These are phyloP conservation scores for Fomitopsis serialis DNA, from an alignment of 768 basidiomycete genomes.

Conservation along the genomic window DNA sequence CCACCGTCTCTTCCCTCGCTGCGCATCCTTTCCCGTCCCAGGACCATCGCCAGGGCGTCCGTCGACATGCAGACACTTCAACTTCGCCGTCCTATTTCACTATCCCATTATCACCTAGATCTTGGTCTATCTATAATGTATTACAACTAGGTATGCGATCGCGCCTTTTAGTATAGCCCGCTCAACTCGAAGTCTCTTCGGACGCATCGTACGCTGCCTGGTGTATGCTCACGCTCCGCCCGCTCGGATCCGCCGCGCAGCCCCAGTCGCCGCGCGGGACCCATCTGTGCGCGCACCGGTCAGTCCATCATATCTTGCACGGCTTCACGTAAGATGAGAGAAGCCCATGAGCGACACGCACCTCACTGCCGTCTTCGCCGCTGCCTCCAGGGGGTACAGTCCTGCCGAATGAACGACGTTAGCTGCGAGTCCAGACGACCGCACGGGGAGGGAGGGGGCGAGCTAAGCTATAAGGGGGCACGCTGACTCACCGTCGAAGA, in stretches of 20 bases:
- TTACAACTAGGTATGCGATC: slow-evolving; percentile 20
- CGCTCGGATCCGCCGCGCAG: slow-evolving; percentile 90
- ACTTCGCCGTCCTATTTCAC: too few species aligned
- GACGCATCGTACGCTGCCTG: slow-evolving; percentile 67
- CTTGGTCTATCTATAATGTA: slow-evolving; percentile 26
- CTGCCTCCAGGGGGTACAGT: slow-evolving; percentile 80
- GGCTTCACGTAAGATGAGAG: background rate
- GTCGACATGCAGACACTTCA: slow-evolving; percentile 10
- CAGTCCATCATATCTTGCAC: background rate
- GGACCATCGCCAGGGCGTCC: slow-evolving; percentile 4
- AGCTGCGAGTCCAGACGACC: background rate
- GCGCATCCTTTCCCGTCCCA: slow-evolving; percentile 7
- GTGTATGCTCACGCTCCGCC: slow-evolving; percentile 93
- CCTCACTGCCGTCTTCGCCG: slow-evolving; percentile 89
- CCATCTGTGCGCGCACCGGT: slow-evolving; percentile 50
- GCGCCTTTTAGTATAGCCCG: background rate
- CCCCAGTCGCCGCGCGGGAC: slow-evolving; percentile 97
- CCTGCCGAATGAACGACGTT: slow-evolving; percentile 32
- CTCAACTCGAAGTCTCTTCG: slow-evolving; percentile 5
- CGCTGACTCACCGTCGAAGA: slow-evolving; percentile 67
- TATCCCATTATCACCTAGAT: slow-evolving; percentile 21
- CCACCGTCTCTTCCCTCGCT: slow-evolving; percentile 8
- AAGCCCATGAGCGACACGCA: slow-evolving; percentile 28
- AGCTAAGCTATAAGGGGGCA: background rate
- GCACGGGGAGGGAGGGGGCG: background rate